These are phyloP conservation scores for Trichoderma asperellum DNA, from an alignment of 2,329 filamentous ascomycete genomes.

Conservation along the genomic window DNA sequence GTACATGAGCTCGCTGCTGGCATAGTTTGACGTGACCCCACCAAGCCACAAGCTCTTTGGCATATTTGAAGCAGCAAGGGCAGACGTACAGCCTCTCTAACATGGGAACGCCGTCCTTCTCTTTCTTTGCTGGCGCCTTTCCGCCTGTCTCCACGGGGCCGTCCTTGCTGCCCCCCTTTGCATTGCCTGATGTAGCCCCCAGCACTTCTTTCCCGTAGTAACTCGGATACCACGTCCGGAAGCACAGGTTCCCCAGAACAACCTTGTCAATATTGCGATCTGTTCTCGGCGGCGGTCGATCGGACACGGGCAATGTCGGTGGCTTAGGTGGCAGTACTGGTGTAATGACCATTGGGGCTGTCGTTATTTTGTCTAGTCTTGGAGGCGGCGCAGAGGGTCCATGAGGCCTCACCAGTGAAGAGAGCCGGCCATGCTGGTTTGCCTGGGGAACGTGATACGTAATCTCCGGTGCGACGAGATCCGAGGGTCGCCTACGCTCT, in stretches of 20 bases:
- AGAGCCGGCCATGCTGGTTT: conserved; percentile 36
- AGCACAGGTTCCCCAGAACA: conserved; percentile 79
- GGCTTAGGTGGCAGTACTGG: conserved; percentile 40
- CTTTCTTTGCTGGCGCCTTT: conserved; percentile 40
- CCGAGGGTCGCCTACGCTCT: conserved; percentile 39
- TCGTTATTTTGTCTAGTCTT: conserved; percentile 37
- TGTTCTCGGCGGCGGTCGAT: conserved; percentile 46
- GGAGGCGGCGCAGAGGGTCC: conserved; percentile 42
- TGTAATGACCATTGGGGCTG: conserved; percentile 31
- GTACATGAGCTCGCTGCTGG: conserved; percentile 53
- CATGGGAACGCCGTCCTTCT: conserved; percentile 47
- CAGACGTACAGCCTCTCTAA: conserved; percentile 82
- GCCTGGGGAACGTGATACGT: conserved; percentile 46
- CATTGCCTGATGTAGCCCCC: conserved; percentile 50
- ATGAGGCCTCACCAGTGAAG: conserved; percentile 42
- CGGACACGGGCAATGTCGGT: conserved; percentile 35
- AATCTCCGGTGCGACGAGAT: conserved; percentile 48
- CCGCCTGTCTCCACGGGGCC: conserved; percentile 38
- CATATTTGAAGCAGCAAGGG: conserved; percentile 93
- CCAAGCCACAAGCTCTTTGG: conserved; percentile 63
- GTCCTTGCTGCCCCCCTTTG: conserved; percentile 35
- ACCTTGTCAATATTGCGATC: conserved; percentile 86
- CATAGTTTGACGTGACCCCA: conserved; percentile 63
- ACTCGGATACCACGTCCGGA: conserved; percentile 90
- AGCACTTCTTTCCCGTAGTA: conserved; percentile 79